Percentiles rank a stretch among this genome's conserved stretches.
These are phyloP conservation scores for Eucalyptus polybractea DNA, from an alignment of 345 rosid genomes.

Conservation along the genomic window DNA sequence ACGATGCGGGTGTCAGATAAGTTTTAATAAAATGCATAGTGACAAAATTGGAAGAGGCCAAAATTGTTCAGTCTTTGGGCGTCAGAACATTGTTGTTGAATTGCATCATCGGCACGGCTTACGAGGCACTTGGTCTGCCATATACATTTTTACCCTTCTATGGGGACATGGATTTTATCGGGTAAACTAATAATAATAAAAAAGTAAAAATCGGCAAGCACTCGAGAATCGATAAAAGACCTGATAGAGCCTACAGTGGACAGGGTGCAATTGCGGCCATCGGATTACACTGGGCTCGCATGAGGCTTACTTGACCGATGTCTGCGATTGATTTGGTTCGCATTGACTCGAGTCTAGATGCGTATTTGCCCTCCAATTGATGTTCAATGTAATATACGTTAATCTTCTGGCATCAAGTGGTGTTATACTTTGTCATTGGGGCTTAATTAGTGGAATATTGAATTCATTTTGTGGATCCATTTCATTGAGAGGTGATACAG, in stretches of 20 bases:
- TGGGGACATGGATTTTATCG: not conserved
- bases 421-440: not conserved
- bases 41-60: not conserved
- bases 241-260: not conserved
- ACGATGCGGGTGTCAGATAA: not conserved
- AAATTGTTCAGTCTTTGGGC: not conserved
- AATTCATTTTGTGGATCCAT: not conserved
- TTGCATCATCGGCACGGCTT: not conserved
- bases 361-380: not conserved
- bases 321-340: not conserved
- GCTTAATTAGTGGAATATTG: not conserved
- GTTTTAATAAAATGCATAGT: not conserved
- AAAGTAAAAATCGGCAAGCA: not conserved
- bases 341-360: not conserved
- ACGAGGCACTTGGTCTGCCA: not conserved
- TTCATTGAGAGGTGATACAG: slow-evolving; percentile 11
- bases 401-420: not conserved
- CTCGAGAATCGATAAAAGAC: not conserved
- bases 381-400: not conserved
- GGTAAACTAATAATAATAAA: not conserved
- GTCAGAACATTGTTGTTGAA: not conserved
- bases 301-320: not conserved
- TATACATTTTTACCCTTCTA: not conserved
- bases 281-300: not conserved
- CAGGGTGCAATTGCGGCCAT: not conserved